These are phyloP conservation scores for Chlamydomonas schloesseri DNA, from an alignment of 139 green algal genomes.

Conservation along the genomic window DNA sequence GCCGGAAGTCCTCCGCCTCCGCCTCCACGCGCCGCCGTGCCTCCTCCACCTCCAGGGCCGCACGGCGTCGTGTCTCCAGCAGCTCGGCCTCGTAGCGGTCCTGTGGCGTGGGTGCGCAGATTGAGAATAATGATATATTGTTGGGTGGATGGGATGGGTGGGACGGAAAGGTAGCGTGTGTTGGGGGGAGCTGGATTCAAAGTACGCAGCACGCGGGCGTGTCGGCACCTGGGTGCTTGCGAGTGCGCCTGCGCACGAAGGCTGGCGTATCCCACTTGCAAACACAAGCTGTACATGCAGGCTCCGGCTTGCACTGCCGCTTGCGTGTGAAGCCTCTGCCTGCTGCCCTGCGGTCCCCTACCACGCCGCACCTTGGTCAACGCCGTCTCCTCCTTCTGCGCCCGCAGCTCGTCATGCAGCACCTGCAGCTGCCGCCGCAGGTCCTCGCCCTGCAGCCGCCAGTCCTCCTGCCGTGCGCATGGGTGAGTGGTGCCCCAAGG, in stretches of 20 bases:
- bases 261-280: too few species aligned
- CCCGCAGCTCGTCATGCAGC: conserved; percentile 28
- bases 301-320: too few species aligned
- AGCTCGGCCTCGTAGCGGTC: conserved; percentile 47
- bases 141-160: too few species aligned
- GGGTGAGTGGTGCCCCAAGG: too few species aligned
- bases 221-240: too few species aligned
- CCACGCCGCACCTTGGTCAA: conserved; percentile 21
- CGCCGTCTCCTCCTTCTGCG: conserved; percentile 1
- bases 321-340: too few species aligned
- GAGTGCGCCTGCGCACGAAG: too few species aligned
- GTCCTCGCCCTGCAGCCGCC: conserved; percentile 47
- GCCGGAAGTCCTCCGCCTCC: conserved; percentile 15
- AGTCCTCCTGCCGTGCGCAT: conserved; percentile 34
- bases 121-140: not conserved
- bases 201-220: too few species aligned
- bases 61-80: conserved; percentile 51
- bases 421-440: conserved; percentile 32
- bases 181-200: too few species aligned
- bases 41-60: conserved; percentile 12
- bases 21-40: not conserved
- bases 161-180: too few species aligned
- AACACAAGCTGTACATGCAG: too few species aligned
- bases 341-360: too few species aligned
- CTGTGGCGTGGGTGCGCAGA: not conserved